phyloP scores from a whole-genome alignment of 768 basidiomycete species.

The Boletus reticuloceps region DNA sequence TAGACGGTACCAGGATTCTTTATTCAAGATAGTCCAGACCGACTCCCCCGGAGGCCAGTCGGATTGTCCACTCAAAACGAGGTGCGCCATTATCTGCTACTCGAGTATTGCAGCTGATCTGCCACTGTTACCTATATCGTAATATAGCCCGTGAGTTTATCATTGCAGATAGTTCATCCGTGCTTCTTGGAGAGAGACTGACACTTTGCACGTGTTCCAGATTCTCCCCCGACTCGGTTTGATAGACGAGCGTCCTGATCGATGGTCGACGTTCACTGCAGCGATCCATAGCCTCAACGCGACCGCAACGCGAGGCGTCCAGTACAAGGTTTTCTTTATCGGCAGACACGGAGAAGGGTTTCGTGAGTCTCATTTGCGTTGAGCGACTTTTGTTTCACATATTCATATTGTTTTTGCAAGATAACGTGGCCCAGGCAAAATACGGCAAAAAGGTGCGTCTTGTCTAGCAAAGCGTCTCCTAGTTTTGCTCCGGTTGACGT shows the following conservation, averaged over 20 bases:
- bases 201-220: not conserved
- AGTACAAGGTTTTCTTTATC: constrained; percentile 55
- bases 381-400: not conserved
- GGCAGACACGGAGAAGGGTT: constrained; percentile 58
- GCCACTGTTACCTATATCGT: too few species aligned
- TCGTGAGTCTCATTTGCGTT: not conserved
- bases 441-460: constrained; percentile 48
- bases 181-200: too few species aligned
- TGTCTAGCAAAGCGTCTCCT: not conserved
- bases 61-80: not conserved
- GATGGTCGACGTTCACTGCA: constrained; percentile 46
- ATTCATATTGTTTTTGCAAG: constrained; percentile 31
- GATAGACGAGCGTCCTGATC: constrained; percentile 29
- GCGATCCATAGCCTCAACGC: constrained; percentile 36
- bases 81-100: not conserved
- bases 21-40: not conserved
- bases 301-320: not conserved
- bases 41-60: too few species aligned
- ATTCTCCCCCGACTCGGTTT: constrained; percentile 6
- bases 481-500: not conserved
- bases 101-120: not conserved
- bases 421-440: constrained; percentile 60
- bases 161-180: not conserved
- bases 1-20: not conserved
- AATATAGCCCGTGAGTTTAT: too few species aligned